A percentile compares a stretch with the other conserved stretches of the same genome.
phyloP scores from a whole-genome alignment of 1,139 yeast species.

The Komagataea norvegica region DNA sequence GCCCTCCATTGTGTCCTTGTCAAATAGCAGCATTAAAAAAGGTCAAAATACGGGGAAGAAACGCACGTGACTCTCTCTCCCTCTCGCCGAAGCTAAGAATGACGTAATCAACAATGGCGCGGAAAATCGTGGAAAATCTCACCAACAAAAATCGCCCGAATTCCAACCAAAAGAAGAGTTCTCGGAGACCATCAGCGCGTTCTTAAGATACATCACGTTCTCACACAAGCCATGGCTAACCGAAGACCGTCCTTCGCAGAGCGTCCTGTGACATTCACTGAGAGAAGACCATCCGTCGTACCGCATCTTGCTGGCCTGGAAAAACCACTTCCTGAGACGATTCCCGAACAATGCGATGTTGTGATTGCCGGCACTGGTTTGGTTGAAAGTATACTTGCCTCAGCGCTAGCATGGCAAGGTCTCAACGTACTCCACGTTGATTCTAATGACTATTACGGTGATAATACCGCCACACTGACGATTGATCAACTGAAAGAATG shows the following conservation, averaged over 20 bases:
- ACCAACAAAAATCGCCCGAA: no score
- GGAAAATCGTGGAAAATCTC: no score
- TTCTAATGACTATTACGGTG: constrained; percentile 80
- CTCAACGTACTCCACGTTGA: constrained; percentile 87
- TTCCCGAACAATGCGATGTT: constrained; percentile 75
- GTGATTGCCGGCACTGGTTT: constrained; percentile 90
- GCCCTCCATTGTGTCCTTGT: no score
- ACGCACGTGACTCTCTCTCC: no score
- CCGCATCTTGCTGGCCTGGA: constrained; percentile 81
- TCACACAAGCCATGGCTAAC: constrained; percentile 11
- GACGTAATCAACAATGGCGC: no score
- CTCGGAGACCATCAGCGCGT: constrained; percentile 11
- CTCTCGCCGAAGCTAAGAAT: no score
- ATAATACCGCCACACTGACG: constrained; percentile 76
- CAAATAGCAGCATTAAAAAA: no score
- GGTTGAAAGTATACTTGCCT: constrained; percentile 82
- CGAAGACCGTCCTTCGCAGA: constrained; percentile 70
- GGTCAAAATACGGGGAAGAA: no score
- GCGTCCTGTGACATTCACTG: constrained; percentile 28
- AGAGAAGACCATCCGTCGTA: constrained; percentile 54
- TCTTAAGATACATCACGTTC: constrained; percentile 23
- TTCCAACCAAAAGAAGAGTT: not conserved
- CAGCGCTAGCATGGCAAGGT: constrained; percentile 96
- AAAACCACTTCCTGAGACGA: constrained; percentile 48
- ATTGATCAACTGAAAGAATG: constrained; percentile 79